Percentiles rank a stretch among this genome's conserved stretches.
Evolutionary conservation across 1,284 basidiomycete species (phyloP).

Genomic region (Leccinum fallax): DNA sequence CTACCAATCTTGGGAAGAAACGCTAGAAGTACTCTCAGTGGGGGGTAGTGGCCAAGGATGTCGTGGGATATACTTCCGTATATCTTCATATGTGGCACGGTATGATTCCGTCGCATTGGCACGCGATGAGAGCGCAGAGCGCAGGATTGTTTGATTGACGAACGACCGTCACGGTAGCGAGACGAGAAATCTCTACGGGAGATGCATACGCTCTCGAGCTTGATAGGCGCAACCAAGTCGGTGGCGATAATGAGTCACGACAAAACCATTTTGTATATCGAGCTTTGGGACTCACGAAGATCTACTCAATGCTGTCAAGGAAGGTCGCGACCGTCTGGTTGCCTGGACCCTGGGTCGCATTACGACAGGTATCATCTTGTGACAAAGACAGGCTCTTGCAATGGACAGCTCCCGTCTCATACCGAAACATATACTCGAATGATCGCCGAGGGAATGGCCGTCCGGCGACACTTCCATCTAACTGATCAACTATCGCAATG

Average conservation of each 20-base stretch:
- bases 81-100: no score
- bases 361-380: conserved; percentile 14
- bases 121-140: conserved; percentile 38
- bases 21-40: no score
- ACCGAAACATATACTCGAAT: conserved; percentile 45
- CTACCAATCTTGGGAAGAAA: no score
- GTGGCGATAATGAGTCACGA: neutral
- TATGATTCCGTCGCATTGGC: no score
- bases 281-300: conserved; percentile 41
- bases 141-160: conserved; percentile 44
- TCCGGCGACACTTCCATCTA: conserved; percentile 38
- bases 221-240: neutral
- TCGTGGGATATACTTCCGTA: no score
- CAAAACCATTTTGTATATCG: neutral
- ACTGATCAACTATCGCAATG: conserved; percentile 37
- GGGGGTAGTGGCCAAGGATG: no score
- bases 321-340: conserved; percentile 40
- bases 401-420: conserved; percentile 49
- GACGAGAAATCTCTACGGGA: conserved; percentile 41
- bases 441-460: conserved; percentile 31
- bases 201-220: conserved; percentile 48
- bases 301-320: conserved; percentile 44
- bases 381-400: conserved; percentile 38
- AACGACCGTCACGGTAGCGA: conserved; percentile 39
- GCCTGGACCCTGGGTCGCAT: conserved; percentile 1